A percentile compares a stretch with the other conserved stretches of the same genome.
These are phyloP conservation scores for Lineolata rhizophorae DNA, from an alignment of 495 filamentous ascomycete genomes.

Conservation along the genomic window DNA sequence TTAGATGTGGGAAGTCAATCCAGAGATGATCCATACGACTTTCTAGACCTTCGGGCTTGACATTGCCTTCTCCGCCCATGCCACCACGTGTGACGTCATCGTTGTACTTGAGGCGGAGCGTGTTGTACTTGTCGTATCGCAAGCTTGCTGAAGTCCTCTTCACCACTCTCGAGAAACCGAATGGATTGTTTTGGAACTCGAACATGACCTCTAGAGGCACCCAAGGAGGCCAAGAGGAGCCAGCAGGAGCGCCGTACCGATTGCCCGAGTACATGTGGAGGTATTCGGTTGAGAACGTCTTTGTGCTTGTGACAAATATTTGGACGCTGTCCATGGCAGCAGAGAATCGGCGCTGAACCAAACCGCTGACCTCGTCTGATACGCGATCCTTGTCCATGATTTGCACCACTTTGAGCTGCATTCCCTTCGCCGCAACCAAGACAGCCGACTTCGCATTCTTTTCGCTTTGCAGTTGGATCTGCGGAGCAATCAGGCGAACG, in stretches of 20 bases:
- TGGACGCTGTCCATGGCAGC: slow-evolving; percentile 91
- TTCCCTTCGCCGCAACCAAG: slow-evolving; percentile 82
- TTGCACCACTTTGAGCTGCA: slow-evolving; percentile 90
- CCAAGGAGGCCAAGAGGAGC: slow-evolving; percentile 91
- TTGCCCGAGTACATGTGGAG: slow-evolving; percentile 87
- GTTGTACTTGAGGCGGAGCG: slow-evolving; percentile 88
- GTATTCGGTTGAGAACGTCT: slow-evolving; percentile 56
- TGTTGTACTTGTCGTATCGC: slow-evolving; percentile 96
- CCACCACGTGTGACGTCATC: slow-evolving; percentile 58
- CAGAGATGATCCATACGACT: slow-evolving; percentile 81
- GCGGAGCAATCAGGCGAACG: slow-evolving; percentile 81
- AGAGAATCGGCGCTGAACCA: slow-evolving; percentile 84
- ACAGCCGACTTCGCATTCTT: slow-evolving; percentile 89
- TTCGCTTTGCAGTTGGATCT: slow-evolving; percentile 93
- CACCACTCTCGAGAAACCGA: slow-evolving; percentile 87
- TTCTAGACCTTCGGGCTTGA: slow-evolving; percentile 34
- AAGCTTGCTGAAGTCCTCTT: slow-evolving; percentile 85
- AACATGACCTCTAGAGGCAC: slow-evolving; percentile 96
- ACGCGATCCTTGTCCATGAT: slow-evolving; percentile 94
- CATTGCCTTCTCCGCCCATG: background rate
- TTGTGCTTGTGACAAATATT: slow-evolving; percentile 89
- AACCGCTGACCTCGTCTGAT: slow-evolving; percentile 75
- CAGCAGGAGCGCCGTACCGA: slow-evolving; percentile 65
- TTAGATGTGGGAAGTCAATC: slow-evolving; percentile 83
- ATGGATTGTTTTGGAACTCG: slow-evolving; percentile 76